A percentile compares a stretch with the other conserved stretches of the same genome.
Evolutionary conservation across 78 protist genomes (phyloP).

Genomic region (Diacronema lutheri): DNA sequence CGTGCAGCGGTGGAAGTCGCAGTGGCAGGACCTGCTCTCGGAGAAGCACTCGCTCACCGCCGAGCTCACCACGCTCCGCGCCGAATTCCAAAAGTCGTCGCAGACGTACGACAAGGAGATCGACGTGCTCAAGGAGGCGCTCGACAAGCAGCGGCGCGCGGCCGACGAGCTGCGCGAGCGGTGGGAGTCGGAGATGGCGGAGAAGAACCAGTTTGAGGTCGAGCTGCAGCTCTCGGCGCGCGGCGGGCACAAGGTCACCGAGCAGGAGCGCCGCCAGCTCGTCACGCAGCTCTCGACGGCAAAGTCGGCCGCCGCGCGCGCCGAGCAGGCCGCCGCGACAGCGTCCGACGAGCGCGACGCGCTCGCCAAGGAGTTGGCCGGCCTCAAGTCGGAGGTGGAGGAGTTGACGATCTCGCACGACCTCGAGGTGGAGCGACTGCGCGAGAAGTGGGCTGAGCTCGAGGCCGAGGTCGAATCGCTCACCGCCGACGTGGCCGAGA

Average conservation of each 20-base stretch:
- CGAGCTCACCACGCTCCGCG: background rate
- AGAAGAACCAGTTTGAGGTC: background rate
- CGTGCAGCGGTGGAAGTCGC: background rate
- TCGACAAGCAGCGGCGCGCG: background rate
- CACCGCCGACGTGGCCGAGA: background rate
- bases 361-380: background rate
- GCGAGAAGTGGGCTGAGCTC: background rate
- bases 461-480: background rate
- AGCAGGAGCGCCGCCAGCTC: background rate
- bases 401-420: background rate
- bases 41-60: background rate
- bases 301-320: background rate
- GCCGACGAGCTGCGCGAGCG: background rate
- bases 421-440: background rate
- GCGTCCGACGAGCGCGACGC: too few relatives aligned
- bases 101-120: background rate
- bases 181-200: background rate
- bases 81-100: background rate
- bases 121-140: background rate
- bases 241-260: background rate
- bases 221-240: background rate
- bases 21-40: background rate
- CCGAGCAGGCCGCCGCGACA: background rate
- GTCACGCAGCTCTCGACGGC: background rate
- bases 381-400: background rate